A percentile compares a stretch with the other conserved stretches of the same genome.
These are phyloP conservation scores for Phytophthora idaei DNA, from an alignment of 352 stramenopile genomes.

Conservation along the genomic window DNA sequence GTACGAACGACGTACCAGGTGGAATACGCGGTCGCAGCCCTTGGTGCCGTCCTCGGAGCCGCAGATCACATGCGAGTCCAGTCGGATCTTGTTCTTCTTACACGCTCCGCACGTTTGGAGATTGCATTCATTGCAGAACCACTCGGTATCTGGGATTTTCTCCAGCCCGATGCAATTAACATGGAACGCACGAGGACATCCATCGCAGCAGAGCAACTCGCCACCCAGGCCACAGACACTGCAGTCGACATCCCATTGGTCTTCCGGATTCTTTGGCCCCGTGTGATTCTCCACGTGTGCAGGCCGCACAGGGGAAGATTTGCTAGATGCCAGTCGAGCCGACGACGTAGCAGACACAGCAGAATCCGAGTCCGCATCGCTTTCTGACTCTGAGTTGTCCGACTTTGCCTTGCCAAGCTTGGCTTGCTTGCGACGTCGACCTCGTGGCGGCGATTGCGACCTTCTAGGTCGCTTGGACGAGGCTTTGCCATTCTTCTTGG, in stretches of 20 bases:
- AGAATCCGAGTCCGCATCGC: slow-evolving; percentile 29
- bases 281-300: slow-evolving; percentile 31
- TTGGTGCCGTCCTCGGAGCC: slow-evolving; percentile 87
- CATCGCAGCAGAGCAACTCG: slow-evolving; percentile 90
- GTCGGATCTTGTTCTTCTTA: slow-evolving; percentile 88
- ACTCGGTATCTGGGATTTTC: slow-evolving; percentile 74
- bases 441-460: slow-evolving; percentile 26
- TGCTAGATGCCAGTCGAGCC: slow-evolving; percentile 17
- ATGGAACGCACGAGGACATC: slow-evolving; percentile 93
- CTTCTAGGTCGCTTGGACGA: slow-evolving; percentile 28
- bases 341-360: slow-evolving; percentile 30
- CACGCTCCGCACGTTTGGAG: slow-evolving; percentile 79
- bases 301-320: slow-evolving; percentile 31
- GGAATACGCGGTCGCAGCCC: slow-evolving; percentile 88
- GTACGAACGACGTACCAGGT: slow-evolving; percentile 59
- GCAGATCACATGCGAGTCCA: slow-evolving; percentile 92
- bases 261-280: slow-evolving; percentile 48
- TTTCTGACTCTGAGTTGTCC: slow-evolving; percentile 33
- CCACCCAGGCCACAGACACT: slow-evolving; percentile 85
- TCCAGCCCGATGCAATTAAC: slow-evolving; percentile 79
- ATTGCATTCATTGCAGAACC: slow-evolving; percentile 91
- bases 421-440: slow-evolving; percentile 28
- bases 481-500: slow-evolving; percentile 28
- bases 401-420: slow-evolving; percentile 31
- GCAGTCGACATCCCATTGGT: slow-evolving; percentile 91